A percentile compares a stretch with the other conserved stretches of the same genome.
Evolutionary conservation across 2,329 filamentous ascomycete species (phyloP).

Genomic region (Hypoxylon sp.): DNA sequence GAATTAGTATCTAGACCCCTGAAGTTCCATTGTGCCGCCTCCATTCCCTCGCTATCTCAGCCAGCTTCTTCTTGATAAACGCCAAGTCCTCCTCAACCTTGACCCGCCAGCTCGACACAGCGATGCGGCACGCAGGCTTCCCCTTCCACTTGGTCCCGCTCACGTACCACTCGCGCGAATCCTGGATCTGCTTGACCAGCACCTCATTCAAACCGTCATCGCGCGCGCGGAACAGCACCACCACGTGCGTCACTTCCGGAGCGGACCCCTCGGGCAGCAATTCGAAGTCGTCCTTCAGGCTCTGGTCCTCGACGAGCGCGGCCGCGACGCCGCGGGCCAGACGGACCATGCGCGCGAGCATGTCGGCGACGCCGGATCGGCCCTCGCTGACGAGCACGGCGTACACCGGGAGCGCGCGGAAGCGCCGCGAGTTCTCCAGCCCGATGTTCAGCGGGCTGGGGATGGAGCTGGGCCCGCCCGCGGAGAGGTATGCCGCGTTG

Average conservation of each 20-base stretch:
- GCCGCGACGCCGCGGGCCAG: slow-evolving; percentile 76
- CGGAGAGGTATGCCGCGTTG: slow-evolving; percentile 82
- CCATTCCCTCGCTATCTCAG: slow-evolving; percentile 56
- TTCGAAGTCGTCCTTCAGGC: slow-evolving; percentile 38
- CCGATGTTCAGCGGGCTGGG: slow-evolving; percentile 89
- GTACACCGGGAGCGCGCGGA: slow-evolving; percentile 91
- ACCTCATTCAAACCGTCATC: slow-evolving; percentile 72
- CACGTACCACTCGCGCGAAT: slow-evolving; percentile 80
- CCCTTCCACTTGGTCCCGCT: slow-evolving; percentile 85
- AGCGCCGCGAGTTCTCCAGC: slow-evolving; percentile 90
- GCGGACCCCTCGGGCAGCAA: slow-evolving; percentile 50
- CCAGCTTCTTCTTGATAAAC: slow-evolving; percentile 74
- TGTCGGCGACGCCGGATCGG: slow-evolving; percentile 72
- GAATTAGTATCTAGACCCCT: neutral
- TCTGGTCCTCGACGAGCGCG: slow-evolving; percentile 61
- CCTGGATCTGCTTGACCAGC: slow-evolving; percentile 80
- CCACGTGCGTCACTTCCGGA: slow-evolving; percentile 70
- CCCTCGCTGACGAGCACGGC: slow-evolving; percentile 83
- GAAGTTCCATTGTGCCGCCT: slow-evolving; percentile 21
- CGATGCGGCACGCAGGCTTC: slow-evolving; percentile 80
- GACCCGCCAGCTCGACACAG: slow-evolving; percentile 87
- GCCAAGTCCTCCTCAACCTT: slow-evolving; percentile 74
- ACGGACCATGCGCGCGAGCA: slow-evolving; percentile 78
- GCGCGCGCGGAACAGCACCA: slow-evolving; percentile 83
- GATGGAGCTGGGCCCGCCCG: slow-evolving; percentile 59